Percentiles rank a stretch among this genome's conserved stretches.
Evolutionary conservation across 495 filamentous ascomycete species (phyloP).

Genomic region (Clohesyomyces aquaticus): DNA sequence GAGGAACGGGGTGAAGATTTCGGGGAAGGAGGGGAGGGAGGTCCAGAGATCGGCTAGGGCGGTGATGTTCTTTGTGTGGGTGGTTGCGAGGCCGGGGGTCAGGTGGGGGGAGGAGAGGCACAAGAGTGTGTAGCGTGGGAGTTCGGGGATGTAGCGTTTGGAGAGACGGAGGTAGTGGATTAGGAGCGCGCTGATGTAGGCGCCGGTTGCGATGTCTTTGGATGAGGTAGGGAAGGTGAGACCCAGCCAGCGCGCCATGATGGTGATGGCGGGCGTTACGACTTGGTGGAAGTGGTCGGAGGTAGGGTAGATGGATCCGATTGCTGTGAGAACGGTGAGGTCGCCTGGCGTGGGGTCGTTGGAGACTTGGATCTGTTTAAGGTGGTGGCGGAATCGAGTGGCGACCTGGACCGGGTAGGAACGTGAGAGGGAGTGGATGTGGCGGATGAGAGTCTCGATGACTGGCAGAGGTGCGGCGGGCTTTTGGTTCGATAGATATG

Average conservation of each 20-base stretch:
- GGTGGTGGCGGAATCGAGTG: conserved; percentile 71
- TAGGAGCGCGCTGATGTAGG: conserved; percentile 75
- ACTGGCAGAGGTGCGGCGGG: conserved; percentile 56
- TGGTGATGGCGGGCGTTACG: conserved; percentile 82
- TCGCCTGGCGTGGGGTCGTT: conserved; percentile 72
- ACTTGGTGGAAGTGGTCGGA: conserved; percentile 96
- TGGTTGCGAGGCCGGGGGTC: conserved; percentile 30
- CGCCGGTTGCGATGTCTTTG: conserved; percentile 69
- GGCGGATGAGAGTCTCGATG: conserved; percentile 70
- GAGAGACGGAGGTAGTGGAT: conserved; percentile 79
- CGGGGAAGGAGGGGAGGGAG: conserved; percentile 41
- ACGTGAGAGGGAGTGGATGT: conserved; percentile 86
- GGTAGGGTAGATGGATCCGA: conserved; percentile 85
- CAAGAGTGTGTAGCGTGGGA: conserved; percentile 78
- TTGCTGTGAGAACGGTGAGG: conserved; percentile 76
- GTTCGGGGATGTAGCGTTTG: conserved; percentile 85
- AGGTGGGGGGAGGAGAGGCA: conserved; percentile 53
- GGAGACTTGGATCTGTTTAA: conserved; percentile 66
- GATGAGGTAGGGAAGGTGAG: conserved; percentile 68
- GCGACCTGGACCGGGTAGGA: conserved; percentile 76
- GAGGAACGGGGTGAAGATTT: conserved; percentile 41
- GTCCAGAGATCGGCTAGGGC: conserved; percentile 44
- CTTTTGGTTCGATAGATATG: conserved; percentile 61
- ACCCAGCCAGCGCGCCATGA: conserved; percentile 79
- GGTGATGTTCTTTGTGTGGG: conserved; percentile 38